Evolutionary conservation across 2,329 filamentous ascomycete genomes (phyloP), one percentile per base, ranked within the genome.

Genomic region (Aureobasidium sp.): DNA sequence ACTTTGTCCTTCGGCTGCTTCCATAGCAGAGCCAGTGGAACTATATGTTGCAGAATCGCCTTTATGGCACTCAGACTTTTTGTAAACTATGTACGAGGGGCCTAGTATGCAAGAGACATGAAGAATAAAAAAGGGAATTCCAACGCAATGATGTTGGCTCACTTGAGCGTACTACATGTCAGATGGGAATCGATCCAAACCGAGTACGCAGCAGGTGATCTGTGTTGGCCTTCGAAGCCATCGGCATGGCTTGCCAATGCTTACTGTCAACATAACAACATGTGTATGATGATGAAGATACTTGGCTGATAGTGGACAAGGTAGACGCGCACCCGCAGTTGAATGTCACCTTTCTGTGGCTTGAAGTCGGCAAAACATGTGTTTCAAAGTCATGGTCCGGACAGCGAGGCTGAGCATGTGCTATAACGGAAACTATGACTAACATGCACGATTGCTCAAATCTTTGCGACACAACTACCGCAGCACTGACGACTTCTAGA

Each of bases 391-490:
- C 22, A 27, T 27, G 39, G 29, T 24, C n/a, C 24, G 17, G 2
- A 12, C n/a, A 44, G n/a, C n/a, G 53, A 33, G 53, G 53, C 53
- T 57, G 53, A 57, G 53, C 53, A 35, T n/a, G 15, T 24, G 33
- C 39, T 44, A 57, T 45, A 57, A n/a, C 53, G 22, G 22, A 57
- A 31, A 44, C 53, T 57, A 57, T 57, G 53, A 57, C 52, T 54
- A 57, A 57, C n/a, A 29, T 33, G 22, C 42, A 42, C 50, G 50
- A 54, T 9, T 54, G 50, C 47, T 45, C 35, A 17, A 57, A 12
- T 22, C 27, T 45, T 45, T 57, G 40, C 39, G 40, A 45, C 53
- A 45, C 3, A 24, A 57, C 53, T 15, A 33, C 39, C 53, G 39
- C 53, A 57, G 50, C 50, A 54, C 53, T 57, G 53, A 45, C 53